Evolutionary conservation across 108 stramenopile genomes (phyloP).

Genomic region (Cyclotella kingstonii): DNA sequence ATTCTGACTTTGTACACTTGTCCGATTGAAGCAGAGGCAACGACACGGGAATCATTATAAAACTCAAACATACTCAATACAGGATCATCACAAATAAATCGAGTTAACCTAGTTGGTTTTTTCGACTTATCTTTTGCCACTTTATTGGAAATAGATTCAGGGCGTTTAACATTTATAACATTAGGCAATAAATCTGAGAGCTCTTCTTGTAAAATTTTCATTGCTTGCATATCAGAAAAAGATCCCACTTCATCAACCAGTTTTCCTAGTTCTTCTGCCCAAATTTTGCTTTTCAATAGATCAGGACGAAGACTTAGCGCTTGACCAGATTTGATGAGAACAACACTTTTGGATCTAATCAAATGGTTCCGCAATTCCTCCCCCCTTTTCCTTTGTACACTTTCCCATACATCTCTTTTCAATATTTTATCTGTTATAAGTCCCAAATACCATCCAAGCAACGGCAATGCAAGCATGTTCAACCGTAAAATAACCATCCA

Average conservation of each 20-base stretch:
- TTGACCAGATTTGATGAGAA: constrained; percentile 81
- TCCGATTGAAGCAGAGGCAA: constrained; percentile 59
- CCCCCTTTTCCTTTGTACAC: constrained; percentile 67
- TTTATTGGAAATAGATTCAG: constrained; percentile 10
- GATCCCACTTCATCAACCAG: constrained; percentile 84
- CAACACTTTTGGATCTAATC: constrained; percentile 66
- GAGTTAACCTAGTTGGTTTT: constrained; percentile 35
- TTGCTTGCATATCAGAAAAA: constrained; percentile 76
- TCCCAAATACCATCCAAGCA: constrained; percentile 76
- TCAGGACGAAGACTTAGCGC: constrained; percentile 82
- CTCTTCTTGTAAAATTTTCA: constrained; percentile 73
- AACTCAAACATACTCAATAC: constrained; percentile 77
- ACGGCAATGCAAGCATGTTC: constrained; percentile 70
- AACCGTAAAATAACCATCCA: constrained; percentile 72
- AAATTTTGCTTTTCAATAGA: constrained; percentile 65
- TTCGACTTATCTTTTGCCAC: constrained; percentile 10
- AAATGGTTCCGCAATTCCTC: constrained; percentile 68
- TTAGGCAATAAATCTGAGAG: constrained; percentile 56
- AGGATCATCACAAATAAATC: constrained; percentile 65
- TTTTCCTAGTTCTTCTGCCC: constrained; percentile 84
- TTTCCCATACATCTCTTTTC: constrained; percentile 46
- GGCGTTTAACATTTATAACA: constrained; percentile 34
- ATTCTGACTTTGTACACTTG: constrained; percentile 66
- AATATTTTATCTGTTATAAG: constrained; percentile 64
- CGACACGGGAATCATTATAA: constrained; percentile 55